phyloP scores from a whole-genome alignment of 805 yeast genomes.

The Pichia pseudocactophila region DNA sequence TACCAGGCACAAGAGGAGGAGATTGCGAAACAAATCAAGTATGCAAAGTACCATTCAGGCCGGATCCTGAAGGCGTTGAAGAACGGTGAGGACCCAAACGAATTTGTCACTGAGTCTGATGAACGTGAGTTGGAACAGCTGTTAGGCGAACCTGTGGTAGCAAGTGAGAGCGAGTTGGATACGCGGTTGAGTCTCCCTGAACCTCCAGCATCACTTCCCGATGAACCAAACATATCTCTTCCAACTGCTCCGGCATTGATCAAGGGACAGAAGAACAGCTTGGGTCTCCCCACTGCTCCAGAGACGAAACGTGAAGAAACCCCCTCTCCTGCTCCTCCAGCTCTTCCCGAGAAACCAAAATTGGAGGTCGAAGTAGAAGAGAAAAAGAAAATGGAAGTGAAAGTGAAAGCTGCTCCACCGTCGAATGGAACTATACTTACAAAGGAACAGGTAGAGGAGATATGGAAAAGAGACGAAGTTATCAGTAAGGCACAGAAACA shows the following conservation, averaged over 20 bases:
- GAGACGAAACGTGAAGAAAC: neutral
- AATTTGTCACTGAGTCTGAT: conserved; percentile 34
- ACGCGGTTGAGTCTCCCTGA: conserved; percentile 10
- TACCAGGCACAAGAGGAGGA: conserved; percentile 16
- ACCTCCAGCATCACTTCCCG: conserved; percentile 17
- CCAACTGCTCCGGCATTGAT: conserved; percentile 25
- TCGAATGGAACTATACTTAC: conserved; percentile 4
- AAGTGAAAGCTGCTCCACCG: neutral
- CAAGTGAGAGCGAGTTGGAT: conserved; percentile 8
- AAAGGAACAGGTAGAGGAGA: conserved; percentile 35
- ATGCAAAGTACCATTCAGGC: conserved; percentile 54
- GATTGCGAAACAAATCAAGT: conserved; percentile 37
- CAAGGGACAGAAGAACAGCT: conserved; percentile 23
- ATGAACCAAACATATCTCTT: conserved; percentile 16
- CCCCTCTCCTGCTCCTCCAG: neutral
- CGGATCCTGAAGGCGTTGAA: conserved; percentile 43
- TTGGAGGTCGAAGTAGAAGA: too few relatives aligned
- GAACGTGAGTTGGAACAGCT: conserved; percentile 17
- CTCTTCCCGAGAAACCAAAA: neutral
- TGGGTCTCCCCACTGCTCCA: conserved; percentile 24
- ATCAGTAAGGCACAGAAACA: conserved; percentile 55
- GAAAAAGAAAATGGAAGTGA: too few relatives aligned
- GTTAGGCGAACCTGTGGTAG: conserved; percentile 4
- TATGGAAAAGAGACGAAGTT: conserved; percentile 46
- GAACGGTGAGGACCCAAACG: conserved; percentile 51